Evolutionary conservation across 805 yeast species (phyloP).

Genomic region (Barnettozyma vustinii): DNA sequence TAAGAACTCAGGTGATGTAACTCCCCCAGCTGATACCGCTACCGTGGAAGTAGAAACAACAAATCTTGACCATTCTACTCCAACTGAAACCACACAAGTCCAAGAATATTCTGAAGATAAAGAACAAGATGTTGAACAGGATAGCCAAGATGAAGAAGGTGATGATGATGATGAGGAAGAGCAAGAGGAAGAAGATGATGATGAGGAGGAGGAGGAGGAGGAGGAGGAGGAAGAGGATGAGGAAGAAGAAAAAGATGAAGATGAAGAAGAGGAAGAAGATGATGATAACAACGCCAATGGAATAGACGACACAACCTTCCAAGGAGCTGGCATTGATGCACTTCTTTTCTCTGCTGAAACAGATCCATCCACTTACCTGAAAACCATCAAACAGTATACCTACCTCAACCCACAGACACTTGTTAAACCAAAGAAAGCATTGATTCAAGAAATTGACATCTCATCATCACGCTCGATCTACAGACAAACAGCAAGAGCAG

Average conservation of each 20-base stretch:
- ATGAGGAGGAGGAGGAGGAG: neutral
- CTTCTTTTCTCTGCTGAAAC: neutral
- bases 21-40: neutral
- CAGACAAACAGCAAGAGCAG: conserved; percentile 24
- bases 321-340: neutral
- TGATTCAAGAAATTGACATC: conserved; percentile 26
- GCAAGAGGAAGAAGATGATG: neutral
- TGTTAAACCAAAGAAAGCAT: conserved; percentile 17
- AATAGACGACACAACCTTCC: neutral
- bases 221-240: conserved; percentile 3
- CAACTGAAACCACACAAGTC: neutral
- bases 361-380: neutral
- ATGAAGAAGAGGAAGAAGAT: neutral
- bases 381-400: neutral
- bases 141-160: neutral
- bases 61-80: neutral
- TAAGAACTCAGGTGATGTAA: neutral
- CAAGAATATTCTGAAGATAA: conserved; percentile 1
- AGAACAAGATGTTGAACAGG: conserved; percentile 4
- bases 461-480: conserved; percentile 27
- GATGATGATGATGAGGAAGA: neutral
- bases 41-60: neutral
- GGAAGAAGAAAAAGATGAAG: neutral
- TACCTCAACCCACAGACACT: neutral
- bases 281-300: neutral